These are phyloP conservation scores for Phycomyces blakesleeanus DNA, from an alignment of 192 early-diverging fungal genomes.

Conservation along the genomic window DNA sequence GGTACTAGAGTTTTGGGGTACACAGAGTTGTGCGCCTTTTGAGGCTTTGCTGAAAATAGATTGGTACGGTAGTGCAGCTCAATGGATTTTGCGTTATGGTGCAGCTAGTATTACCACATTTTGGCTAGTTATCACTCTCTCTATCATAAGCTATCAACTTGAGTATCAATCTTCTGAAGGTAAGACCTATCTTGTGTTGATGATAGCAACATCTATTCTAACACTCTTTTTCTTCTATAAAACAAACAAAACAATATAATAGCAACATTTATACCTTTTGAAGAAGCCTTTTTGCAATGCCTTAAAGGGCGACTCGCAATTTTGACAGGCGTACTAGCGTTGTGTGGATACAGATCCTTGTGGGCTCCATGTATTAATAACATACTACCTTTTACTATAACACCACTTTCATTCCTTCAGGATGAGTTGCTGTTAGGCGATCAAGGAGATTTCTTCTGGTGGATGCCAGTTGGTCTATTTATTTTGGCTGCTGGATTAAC, in stretches of 20 bases:
- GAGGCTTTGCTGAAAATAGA: conserved; percentile 49
- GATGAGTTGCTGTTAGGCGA: conserved; percentile 40
- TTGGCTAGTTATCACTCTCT: conserved; percentile 25
- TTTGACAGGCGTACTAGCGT: too few relatives aligned
- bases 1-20: conserved; percentile 30
- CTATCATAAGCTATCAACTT: conserved; percentile 3
- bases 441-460: conserved; percentile 49
- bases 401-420: conserved; percentile 20
- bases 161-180: too few relatives aligned
- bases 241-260: too few relatives aligned
- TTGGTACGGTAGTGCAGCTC: conserved; percentile 64
- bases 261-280: too few relatives aligned
- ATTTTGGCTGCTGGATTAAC: conserved; percentile 38
- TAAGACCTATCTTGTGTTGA: too few relatives aligned
- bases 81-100: conserved; percentile 63
- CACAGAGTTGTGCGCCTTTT: conserved; percentile 38
- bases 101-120: conserved; percentile 36
- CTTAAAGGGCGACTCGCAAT: too few relatives aligned
- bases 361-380: too few relatives aligned
- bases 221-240: too few relatives aligned
- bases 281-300: too few relatives aligned
- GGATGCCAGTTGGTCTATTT: conserved; percentile 37
- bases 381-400: too few relatives aligned
- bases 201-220: too few relatives aligned
- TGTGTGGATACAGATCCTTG: too few relatives aligned